These are phyloP conservation scores for Fusarium caatingaense DNA, from an alignment of 2,329 filamentous ascomycete genomes.

Conservation along the genomic window DNA sequence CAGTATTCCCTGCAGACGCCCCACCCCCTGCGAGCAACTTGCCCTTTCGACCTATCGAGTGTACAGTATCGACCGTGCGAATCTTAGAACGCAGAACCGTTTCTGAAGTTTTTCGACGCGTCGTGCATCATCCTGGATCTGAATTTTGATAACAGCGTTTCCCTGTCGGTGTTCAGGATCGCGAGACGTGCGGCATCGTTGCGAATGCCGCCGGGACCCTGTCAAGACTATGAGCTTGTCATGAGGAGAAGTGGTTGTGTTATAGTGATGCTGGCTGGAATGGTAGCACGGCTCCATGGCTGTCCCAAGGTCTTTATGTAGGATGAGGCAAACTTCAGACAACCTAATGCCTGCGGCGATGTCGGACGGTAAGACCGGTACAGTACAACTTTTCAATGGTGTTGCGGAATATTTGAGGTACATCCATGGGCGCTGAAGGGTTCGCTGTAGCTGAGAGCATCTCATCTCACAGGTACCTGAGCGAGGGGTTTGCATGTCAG, in stretches of 20 bases:
- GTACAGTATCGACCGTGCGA: slow-evolving; percentile 37
- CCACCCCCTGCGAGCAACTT: slow-evolving; percentile 34
- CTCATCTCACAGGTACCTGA: slow-evolving; percentile 34
- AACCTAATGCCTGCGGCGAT: slow-evolving; percentile 33
- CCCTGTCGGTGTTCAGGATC: slow-evolving; percentile 40
- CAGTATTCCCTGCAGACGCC: slow-evolving; percentile 36
- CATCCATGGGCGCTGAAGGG: slow-evolving; percentile 27
- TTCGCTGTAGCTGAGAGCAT: slow-evolving; percentile 31
- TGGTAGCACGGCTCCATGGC: slow-evolving; percentile 26
- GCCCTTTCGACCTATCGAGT: slow-evolving; percentile 22
- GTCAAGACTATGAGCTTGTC: slow-evolving; percentile 10
- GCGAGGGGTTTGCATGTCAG: slow-evolving; percentile 38
- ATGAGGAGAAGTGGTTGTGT: slow-evolving; percentile 10
- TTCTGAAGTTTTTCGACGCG: slow-evolving; percentile 37
- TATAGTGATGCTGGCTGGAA: slow-evolving; percentile 21
- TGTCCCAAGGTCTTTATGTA: slow-evolving; percentile 21
- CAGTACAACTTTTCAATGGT: slow-evolving; percentile 37
- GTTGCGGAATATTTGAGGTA: slow-evolving; percentile 26
- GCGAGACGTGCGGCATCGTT: slow-evolving; percentile 43
- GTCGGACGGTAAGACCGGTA: slow-evolving; percentile 43
- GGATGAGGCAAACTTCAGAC: slow-evolving; percentile 24
- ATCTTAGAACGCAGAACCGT: slow-evolving; percentile 12
- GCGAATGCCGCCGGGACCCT: slow-evolving; percentile 41
- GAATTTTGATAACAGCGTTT: slow-evolving; percentile 39
- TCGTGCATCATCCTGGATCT: slow-evolving; percentile 44